A percentile compares a stretch with the other conserved stretches of the same genome.
These are phyloP conservation scores for Solanum aculeatissimum DNA, from an alignment of 305 asterid genomes.

Conservation along the genomic window DNA sequence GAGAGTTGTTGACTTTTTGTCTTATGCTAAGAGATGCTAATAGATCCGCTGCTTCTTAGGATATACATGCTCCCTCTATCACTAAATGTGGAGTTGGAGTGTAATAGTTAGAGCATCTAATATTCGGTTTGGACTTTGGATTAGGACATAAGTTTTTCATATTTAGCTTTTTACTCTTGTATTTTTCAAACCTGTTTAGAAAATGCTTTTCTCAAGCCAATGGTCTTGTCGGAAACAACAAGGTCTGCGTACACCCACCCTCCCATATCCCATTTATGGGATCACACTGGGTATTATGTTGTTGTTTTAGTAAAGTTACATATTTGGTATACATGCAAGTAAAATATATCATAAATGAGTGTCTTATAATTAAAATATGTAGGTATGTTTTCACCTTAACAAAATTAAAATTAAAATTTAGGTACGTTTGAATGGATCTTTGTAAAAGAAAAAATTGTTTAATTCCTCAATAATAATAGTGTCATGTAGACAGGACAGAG, in stretches of 20 bases:
- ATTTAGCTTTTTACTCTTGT: not conserved
- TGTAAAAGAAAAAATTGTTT: not conserved
- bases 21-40: not conserved
- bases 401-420: not conserved
- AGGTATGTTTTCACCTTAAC: not conserved
- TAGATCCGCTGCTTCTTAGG: not conserved
- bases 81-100: not conserved
- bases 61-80: not conserved
- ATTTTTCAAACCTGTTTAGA: not conserved
- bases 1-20: not conserved
- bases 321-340: not conserved
- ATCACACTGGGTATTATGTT: not conserved
- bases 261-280: not conserved
- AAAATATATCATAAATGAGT: not conserved
- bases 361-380: not conserved
- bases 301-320: not conserved
- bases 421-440: not conserved
- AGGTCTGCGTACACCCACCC: not conserved
- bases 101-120: not conserved
- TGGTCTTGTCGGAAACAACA: not conserved
- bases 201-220: not conserved
- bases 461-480: not conserved
- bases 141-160: not conserved
- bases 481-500: not conserved
- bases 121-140: not conserved